These are phyloP conservation scores for Solanum tacnaense DNA, from an alignment of 257 asterid species.

Conservation along the genomic window DNA sequence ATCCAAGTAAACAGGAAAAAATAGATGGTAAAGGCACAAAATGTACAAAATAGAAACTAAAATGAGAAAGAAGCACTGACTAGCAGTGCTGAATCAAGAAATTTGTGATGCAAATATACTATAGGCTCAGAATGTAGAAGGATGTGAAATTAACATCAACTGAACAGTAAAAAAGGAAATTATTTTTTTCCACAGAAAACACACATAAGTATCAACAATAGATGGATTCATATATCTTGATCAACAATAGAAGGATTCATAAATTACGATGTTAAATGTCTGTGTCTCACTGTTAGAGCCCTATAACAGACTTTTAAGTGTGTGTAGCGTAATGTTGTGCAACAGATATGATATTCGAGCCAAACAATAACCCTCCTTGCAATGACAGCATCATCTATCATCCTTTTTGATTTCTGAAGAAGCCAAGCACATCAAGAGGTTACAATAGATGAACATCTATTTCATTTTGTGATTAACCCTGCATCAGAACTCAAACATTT, in stretches of 20 bases:
- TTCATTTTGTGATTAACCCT: neutral
- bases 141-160: neutral
- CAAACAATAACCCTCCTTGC: neutral
- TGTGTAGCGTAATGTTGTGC: neutral
- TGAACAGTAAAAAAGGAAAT: neutral
- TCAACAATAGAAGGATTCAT: neutral
- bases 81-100: neutral
- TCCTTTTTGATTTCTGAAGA: neutral
- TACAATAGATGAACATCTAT: neutral
- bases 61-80: neutral
- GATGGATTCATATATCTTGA: neutral
- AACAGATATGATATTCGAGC: neutral
- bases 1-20: neutral
- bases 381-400: neutral
- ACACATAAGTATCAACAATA: neutral
- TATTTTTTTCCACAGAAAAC: neutral
- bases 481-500: neutral
- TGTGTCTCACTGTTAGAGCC: neutral
- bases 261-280: neutral
- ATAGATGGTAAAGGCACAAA: neutral
- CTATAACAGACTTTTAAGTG: neutral
- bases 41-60: neutral
- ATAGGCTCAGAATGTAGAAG: neutral
- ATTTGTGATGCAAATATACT: neutral
- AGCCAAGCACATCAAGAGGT: neutral